A percentile compares a stretch with the other conserved stretches of the same genome.
Conservation (phyloP, 2,329 filamentous ascomycete species). For the Ceratocystis ficicola region DNA sequence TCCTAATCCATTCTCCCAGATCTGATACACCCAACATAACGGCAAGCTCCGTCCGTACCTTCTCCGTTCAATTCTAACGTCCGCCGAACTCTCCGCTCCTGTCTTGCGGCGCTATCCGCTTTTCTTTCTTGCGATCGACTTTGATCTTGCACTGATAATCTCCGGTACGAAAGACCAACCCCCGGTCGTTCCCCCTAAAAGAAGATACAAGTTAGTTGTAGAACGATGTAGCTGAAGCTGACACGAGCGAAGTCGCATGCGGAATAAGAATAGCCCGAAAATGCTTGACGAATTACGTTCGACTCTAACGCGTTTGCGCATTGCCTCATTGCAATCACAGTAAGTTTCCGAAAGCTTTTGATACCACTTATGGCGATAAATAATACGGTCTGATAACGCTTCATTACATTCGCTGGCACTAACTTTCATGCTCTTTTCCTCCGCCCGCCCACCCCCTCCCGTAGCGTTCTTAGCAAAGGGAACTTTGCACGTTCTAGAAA, state of each 20-base stretch:
- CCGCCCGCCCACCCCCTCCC: not conserved
- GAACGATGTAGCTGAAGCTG: too few species aligned
- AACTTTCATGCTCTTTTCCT: not conserved
- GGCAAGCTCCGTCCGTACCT: not conserved
- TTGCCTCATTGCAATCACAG: slow-evolving; percentile 38
- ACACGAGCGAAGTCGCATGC: too few species aligned
- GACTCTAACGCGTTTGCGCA: slow-evolving; percentile 36
- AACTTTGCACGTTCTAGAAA: not conserved
- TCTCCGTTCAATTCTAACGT: not conserved
- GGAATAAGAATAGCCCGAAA: not conserved
- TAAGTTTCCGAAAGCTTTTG: slow-evolving; percentile 28
- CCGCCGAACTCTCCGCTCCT: too few species aligned
- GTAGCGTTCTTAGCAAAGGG: slow-evolving; percentile 10
- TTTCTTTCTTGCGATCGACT: too few species aligned
- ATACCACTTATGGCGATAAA: not conserved
- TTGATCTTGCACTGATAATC: too few species aligned
- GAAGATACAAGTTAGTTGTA: too few species aligned
- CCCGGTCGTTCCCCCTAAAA: too few species aligned
- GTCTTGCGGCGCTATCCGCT: too few species aligned
- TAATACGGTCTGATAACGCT: not conserved
- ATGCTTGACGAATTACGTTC: slow-evolving; percentile 35
- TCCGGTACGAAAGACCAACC: too few species aligned
- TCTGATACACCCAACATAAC: not conserved
- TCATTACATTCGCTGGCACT: not conserved
- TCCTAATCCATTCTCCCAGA: too few species aligned